Percentiles rank a stretch among this genome's conserved stretches.
phyloP scores from a whole-genome alignment of 2,329 filamentous ascomycete genomes.

The Aspergillus jensenii region DNA sequence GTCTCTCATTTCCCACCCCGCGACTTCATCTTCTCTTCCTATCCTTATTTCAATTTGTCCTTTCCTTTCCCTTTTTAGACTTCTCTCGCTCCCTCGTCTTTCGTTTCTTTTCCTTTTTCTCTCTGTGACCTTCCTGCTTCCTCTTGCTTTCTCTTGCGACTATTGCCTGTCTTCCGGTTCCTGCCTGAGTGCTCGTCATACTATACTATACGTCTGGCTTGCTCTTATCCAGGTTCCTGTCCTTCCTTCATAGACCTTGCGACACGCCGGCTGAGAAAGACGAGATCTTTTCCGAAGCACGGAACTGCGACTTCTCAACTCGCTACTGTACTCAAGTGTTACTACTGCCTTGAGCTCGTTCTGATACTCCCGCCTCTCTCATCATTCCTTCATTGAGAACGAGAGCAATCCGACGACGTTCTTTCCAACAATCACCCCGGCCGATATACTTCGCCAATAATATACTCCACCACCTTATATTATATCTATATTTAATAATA shows the following conservation, averaged over 20 bases:
- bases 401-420: slow-evolving; percentile 33
- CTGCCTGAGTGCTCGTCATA: slow-evolving; percentile 18
- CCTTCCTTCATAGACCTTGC: slow-evolving; percentile 29
- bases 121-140: slow-evolving; percentile 27
- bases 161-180: slow-evolving; percentile 25
- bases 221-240: slow-evolving; percentile 33
- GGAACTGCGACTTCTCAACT: slow-evolving; percentile 1
- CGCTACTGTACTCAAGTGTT: background rate
- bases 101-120: slow-evolving; percentile 25
- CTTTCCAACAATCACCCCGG: slow-evolving; percentile 15
- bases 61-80: slow-evolving; percentile 29
- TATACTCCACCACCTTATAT: slow-evolving; percentile 4
- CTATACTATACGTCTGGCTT: slow-evolving; percentile 19
- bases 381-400: slow-evolving; percentile 22
- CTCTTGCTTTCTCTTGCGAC: slow-evolving; percentile 20
- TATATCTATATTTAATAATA: slow-evolving; percentile 18
- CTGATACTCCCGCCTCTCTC: slow-evolving; percentile 4
- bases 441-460: background rate
- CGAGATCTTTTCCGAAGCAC: slow-evolving; percentile 4
- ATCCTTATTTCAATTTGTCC: slow-evolving; percentile 22
- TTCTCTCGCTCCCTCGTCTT: slow-evolving; percentile 32
- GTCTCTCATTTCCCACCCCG: slow-evolving; percentile 37
- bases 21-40: slow-evolving; percentile 30
- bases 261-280: slow-evolving; percentile 1
- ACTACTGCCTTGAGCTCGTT: background rate